phyloP scores from a whole-genome alignment of 805 yeast species.

The Candida pini region DNA sequence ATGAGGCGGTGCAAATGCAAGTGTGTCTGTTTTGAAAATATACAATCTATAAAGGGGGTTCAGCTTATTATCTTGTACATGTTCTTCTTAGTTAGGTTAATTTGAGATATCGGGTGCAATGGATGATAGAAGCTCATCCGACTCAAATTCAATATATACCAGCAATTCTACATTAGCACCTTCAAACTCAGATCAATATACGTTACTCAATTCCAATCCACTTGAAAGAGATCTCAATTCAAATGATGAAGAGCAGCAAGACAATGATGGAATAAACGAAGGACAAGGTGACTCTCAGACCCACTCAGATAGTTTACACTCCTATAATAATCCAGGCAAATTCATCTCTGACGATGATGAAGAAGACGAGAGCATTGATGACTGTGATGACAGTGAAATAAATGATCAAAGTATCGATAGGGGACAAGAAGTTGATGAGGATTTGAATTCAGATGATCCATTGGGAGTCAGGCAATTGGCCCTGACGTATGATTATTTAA shows the following conservation, averaged over 20 bases:
- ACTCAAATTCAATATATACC: conserved; percentile 14
- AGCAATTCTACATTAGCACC: conserved; percentile 16
- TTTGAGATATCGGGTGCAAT: too few relatives aligned
- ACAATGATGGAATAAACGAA: not conserved
- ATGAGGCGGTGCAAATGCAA: too few relatives aligned
- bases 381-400: not conserved
- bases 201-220: conserved; percentile 6
- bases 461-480: conserved; percentile 55
- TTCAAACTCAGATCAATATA: conserved; percentile 10
- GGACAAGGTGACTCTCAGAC: not conserved
- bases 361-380: not conserved
- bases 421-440: conserved; percentile 2
- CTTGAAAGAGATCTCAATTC: not conserved
- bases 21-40: too few relatives aligned
- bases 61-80: too few relatives aligned
- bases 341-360: too few relatives aligned
- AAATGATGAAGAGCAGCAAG: conserved; percentile 4
- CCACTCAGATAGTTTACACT: not conserved
- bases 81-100: too few relatives aligned
- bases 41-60: too few relatives aligned
- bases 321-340: too few relatives aligned
- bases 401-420: conserved; percentile 1
- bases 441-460: conserved; percentile 47
- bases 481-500: conserved; percentile 56
- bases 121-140: conserved; percentile 20